Evolutionary conservation across 495 filamentous ascomycete genomes (phyloP), one percentile per base, ranked within the genome.

Genomic region (Copromyces sp.): DNA sequence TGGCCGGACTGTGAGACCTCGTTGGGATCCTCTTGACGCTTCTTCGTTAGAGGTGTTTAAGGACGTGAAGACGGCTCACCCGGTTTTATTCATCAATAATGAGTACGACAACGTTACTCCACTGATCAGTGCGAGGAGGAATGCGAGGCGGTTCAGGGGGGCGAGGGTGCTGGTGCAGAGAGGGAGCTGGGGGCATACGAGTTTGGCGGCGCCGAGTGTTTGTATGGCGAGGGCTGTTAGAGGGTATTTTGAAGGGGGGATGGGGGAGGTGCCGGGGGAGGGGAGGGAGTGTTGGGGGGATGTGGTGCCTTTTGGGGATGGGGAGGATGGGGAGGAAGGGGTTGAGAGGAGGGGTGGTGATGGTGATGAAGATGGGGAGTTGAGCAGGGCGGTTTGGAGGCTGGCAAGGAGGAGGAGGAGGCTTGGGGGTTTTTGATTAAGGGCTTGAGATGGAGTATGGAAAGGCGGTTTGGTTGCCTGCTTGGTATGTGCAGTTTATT

Each of bases 81-180:
- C 88, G 7, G 81, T 90, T 8, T 78, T 91, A 29, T 86, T 86
- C 68, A 75, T 90, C 6, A 83, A 82, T 39, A 90, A 89, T 45
- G 83, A 82, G 8, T 85, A 82, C 6, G 89, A 91, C 73, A 89
- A 89, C 16, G 83, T 89, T 3, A 84, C 87, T 11, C 88, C 89
- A 3, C 72, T 87, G 6, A 70, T 81, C 16, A 85, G 81, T 65
- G 89, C 87, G 3, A 75, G 78, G 20, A 84, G 83, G 42, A 89
- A 89, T 81, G 80, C 83, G 2, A 77, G 77, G 16, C 79, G 80
- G 0, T 90, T 89, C 73, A 77, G 77, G 12, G 87, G 87, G 12
- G 86, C 86, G 4, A 82, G 81, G 6, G 78, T 88, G n/a, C 73
- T 90, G 68, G 79, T 84, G n/a, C 86, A 90, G 78, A 65, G 29